Base-by-base conservation (phyloP, 768 basidiomycete genomes). In the Solioccasus polychromus region DNA sequence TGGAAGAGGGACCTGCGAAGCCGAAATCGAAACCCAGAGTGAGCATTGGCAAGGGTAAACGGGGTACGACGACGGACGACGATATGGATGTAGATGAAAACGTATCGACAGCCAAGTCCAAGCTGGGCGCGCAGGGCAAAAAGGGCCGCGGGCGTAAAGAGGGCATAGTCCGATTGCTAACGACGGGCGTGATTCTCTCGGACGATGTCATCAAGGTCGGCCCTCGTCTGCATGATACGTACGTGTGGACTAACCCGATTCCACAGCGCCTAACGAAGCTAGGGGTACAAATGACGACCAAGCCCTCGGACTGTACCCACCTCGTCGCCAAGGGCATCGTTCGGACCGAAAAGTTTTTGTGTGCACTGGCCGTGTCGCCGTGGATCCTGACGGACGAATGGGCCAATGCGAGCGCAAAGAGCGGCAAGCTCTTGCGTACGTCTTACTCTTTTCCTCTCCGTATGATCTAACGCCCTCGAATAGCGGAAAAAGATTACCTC, bases 341-440 rank as follows among this genome's bases (percentile, higher is more conserved):
- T 5, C 78, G 92, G 5, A 95, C 93, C 1, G 88, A 92, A 59
- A 96, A 95, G 62, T 87, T 95, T 60, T 71, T 96, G 0, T 82
- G 82, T 54, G 89, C 88, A 1, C 69, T 95, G 53, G 73, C 86
- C 0, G 65, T 64, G 1, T 79, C 76, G 0, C 83, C 87, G 0
- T 73, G 71, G 49, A 71, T 94, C 37, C 66, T 96, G 18, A 77
- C 73, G 3, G 73, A 75, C 42, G 69, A 77, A 26, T 96, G 92
- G 93, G 76, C 86, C 5, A 70, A 62, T 5, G 75, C 76, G 1
- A 86, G 79, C 10, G 75, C 78, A 4, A 71, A 71, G 24, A 72
- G 73, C 7, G 78, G 76, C 34, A 70, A 68, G 29, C 67, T 93
- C 5, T 69, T 92, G 22, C 75, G 92, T 90, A 54, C 48, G 85